Conservation (phyloP, 1,284 basidiomycete species). For the Ceratobasidium sp. region DNA sequence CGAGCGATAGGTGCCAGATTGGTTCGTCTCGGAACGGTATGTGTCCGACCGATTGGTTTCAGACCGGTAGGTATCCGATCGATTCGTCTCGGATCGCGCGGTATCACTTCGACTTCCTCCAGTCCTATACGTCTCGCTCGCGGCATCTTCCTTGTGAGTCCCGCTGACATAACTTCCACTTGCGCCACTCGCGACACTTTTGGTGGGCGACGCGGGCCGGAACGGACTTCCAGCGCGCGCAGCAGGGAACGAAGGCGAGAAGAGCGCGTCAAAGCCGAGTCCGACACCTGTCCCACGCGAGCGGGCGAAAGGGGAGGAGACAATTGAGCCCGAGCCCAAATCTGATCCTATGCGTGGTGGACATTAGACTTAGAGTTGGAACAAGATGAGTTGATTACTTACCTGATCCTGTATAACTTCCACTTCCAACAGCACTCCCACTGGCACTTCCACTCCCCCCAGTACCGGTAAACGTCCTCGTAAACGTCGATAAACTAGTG, state of each 20-base stretch:
- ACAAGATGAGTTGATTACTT: not conserved
- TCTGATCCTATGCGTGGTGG: not conserved
- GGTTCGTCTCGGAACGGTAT: slow-evolving; percentile 7
- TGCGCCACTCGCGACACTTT: slow-evolving; percentile 12
- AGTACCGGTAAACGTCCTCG: slow-evolving; percentile 5
- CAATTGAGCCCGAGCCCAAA: slow-evolving; percentile 22
- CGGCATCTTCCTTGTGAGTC: not conserved
- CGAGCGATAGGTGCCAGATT: slow-evolving; percentile 15
- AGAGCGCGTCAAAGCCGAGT: slow-evolving; percentile 36
- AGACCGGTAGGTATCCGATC: slow-evolving; percentile 17
- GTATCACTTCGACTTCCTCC: slow-evolving; percentile 12
- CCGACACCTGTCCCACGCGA: slow-evolving; percentile 34
- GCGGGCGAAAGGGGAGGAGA: slow-evolving; percentile 36
- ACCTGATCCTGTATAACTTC: slow-evolving; percentile 48
- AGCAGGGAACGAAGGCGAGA: slow-evolving; percentile 37
- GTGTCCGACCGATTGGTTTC: slow-evolving; percentile 14
- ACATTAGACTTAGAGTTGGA: too few relatives aligned
- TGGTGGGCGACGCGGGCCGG: slow-evolving; percentile 26
- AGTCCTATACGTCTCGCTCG: slow-evolving; percentile 30
- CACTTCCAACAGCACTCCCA: slow-evolving; percentile 49
- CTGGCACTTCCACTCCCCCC: too few relatives aligned
- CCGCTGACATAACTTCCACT: slow-evolving; percentile 33
- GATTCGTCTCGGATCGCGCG: not conserved
- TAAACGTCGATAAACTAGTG: slow-evolving; percentile 21
- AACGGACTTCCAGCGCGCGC: slow-evolving; percentile 33